Evolutionary conservation across 192 early-diverging fungal species (phyloP), one percentile per base, ranked within the genome.

Genomic region (Backusella westeae): DNA sequence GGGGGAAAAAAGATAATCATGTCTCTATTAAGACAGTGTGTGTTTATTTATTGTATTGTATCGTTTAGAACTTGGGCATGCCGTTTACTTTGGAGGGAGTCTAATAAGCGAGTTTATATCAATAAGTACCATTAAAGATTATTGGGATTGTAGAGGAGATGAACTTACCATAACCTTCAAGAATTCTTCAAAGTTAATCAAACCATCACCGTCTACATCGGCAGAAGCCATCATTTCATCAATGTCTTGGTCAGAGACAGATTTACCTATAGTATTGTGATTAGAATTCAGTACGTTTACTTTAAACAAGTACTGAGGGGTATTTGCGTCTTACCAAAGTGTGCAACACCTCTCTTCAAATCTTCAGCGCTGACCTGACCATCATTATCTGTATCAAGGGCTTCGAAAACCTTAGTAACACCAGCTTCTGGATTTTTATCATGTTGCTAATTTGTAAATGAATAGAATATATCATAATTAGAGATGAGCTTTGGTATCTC

Each of bases 131-230:
- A n/a, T 49, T 35, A 68, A 14, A 68, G 35, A 8, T 29, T 26
- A 10, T 2, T 39, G 12, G 38, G 38, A 39, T 39, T 63, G 29
- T 26, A 63, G 3, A 29, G 12, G 10, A 12, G 12, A 35, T 21
- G 5, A 19, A 52, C 69, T 23, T 75, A 75, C 78, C 88, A 91
- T 91, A 79, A 92, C 92, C 84, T 94, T 93, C 81, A 93, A 87
- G 81, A 97, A 97, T 85, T 97, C 95, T 80, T 96, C 91, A 75
- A 93, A 94, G 79, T 94, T 94, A 77, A 97, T 96, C 73, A 90
- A 86, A 65, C 95, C 95, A 77, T 96, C 95, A 39, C 93, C 93
- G 74, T 96, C 91, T 63, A 92, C 90, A 75, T 97, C 96, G 38
- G 89, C 93, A 72, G 91, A 92, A 39, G 36, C 70, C 21, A 75